Conservation (phyloP, 495 filamentous ascomycete genomes). For the Lepraria neglecta region DNA sequence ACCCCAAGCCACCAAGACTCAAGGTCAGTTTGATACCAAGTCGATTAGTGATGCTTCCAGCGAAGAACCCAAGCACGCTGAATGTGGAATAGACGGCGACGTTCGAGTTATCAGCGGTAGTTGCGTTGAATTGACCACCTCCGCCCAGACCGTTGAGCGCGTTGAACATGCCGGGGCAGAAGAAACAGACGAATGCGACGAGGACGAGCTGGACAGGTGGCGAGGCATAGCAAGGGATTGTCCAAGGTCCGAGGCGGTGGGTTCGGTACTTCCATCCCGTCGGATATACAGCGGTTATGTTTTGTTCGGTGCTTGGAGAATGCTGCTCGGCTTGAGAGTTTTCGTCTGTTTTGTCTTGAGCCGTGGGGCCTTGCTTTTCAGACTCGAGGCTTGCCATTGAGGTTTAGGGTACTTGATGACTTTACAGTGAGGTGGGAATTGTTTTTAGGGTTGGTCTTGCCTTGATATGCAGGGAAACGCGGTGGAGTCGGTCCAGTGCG, state of each 20-base stretch:
- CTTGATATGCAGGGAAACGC: neutral
- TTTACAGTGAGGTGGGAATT: neutral
- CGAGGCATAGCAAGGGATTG: constrained; percentile 63
- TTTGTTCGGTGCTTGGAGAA: constrained; percentile 3
- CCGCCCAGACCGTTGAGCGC: constrained; percentile 51
- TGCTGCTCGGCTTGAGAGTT: constrained; percentile 1
- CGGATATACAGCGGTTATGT: constrained; percentile 20
- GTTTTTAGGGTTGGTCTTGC: neutral
- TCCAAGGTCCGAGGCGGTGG: constrained; percentile 41
- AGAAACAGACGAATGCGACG: constrained; percentile 64
- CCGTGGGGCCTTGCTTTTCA: constrained; percentile 3
- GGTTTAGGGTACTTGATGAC: neutral
- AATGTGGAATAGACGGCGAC: constrained; percentile 60
- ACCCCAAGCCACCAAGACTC: constrained; percentile 43
- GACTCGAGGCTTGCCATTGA: neutral
- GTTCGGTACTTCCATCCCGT: constrained; percentile 48
- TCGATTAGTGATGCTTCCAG: constrained; percentile 45
- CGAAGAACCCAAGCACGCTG: constrained; percentile 49
- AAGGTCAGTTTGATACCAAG: constrained; percentile 41
- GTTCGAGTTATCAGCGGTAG: constrained; percentile 41
- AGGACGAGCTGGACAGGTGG: constrained; percentile 50
- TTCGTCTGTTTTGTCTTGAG: neutral
- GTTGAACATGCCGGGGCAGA: constrained; percentile 76
- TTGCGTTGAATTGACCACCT: constrained; percentile 42
- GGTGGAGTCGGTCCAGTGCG: neutral